Base-by-base conservation (phyloP, 2,329 filamentous ascomycete genomes). In the Periconia sp. region DNA sequence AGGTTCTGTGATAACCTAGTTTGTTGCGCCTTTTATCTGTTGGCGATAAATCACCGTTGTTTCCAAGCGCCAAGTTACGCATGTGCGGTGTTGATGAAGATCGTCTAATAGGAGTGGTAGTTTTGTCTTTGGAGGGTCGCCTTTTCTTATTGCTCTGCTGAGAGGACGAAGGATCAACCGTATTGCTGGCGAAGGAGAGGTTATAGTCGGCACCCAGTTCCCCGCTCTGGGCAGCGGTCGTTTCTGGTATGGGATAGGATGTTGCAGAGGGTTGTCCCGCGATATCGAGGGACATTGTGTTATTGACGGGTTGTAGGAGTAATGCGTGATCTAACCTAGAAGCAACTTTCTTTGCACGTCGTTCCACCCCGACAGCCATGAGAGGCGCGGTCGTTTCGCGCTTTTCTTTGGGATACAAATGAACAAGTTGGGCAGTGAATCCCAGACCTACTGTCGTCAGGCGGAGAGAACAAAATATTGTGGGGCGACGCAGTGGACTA, bases 1-100 rank as follows among this genome's bases (percentile, higher is more conserved):
- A 95, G 35, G 92, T 96, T 68, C 93, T 86, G 77, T 97, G 93
- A 72, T 97, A 97, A 40, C 93, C 93, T 56, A 97, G 82, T 76
- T 96, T 97, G 74, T 96, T 97, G 69, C 92, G 86, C 69, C 86
- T 85, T 71, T 89, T 89, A 63, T 89, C 84, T 42, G 73, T 75
- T 48, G 78, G 76, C 56, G 77, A 79, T 58, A 80, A 66, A 37
- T 76, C 75, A 63, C 72, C 71, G 41, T 70, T 68, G 35, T 71
- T 73, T 35, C 63, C 61, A 18, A 73, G 60, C 19, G 69, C 66
- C 37, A 76, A 59, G 49, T 72, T 76, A 61, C 74, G 76, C 64
- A 80, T 73, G 62, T 79, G 78, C 58, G 79, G 77, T 55, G 77
- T 80, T 15, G 79, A 80, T 6, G 72, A 70, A 46, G 76, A 74